Evolutionary conservation across 106 monocot genomes (phyloP), one percentile per base, ranked within the genome.

Genomic region (Dendrobium officinale): DNA sequence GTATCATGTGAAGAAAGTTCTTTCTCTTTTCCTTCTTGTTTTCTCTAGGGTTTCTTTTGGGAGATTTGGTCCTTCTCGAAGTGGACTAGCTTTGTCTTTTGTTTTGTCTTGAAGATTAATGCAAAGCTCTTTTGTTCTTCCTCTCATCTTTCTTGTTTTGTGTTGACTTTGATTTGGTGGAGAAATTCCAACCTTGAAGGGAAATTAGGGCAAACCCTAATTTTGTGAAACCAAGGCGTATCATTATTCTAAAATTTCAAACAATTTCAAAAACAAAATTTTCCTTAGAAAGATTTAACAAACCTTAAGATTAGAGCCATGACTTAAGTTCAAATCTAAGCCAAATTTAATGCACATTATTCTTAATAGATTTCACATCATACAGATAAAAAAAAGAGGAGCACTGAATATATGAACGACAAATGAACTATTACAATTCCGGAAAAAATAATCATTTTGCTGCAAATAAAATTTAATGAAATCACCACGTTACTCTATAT

Each of bases 221-320:
- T n/a, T n/a, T n/a, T n/a, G n/a, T n/a, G n/a, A n/a, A n/a, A n/a
- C n/a, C n/a, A n/a, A n/a, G n/a, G n/a, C n/a, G n/a, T n/a, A n/a
- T n/a, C n/a, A n/a, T n/a, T n/a, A 61, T 3, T 22, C 51, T 51
- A 51, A 51, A 61, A 61, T 61, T 4, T 5, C 22, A 61, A 61
- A n/a, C 4, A 5, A n/a, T n/a, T 61, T 61, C 61, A 61, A 61
- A 61, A 61, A 4, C 22, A n/a, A 22, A 61, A 61, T n/a, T 56
- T 19, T 56, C 13, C 19, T n/a, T 61, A 33, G 13, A 70, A 37
- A 37, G 15, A 15, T 9, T 70, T 16, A 70, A 29, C 5, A 15
- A 70, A 17, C 70, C n/a, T 70, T 33, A 70, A 29, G 64, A 66
- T 66, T 66, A 66, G 6, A 66, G 64, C 64, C 64, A 66, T 26